phyloP scores from a whole-genome alignment of 768 basidiomycete species.

The Tylopilus plumbeoviolaceoides region DNA sequence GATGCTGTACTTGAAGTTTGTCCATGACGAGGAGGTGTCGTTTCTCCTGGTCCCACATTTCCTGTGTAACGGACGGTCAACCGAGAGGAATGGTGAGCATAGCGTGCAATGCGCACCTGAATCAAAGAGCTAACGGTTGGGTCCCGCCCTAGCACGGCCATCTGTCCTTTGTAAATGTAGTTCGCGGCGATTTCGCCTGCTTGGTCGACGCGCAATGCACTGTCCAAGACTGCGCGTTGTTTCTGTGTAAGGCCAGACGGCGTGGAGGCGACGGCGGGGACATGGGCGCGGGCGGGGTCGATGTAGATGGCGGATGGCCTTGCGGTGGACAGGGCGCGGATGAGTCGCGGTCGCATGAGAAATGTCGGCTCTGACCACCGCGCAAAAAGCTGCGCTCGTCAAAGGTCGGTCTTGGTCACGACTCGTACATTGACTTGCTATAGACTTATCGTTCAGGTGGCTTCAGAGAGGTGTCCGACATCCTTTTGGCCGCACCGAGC shows the following conservation, averaged over 20 bases:
- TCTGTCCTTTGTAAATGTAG: constrained; percentile 90
- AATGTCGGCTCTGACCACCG: constrained; percentile 25
- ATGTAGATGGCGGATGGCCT: constrained; percentile 50
- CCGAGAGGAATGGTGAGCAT: not conserved
- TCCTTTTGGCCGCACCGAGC: constrained; percentile 44
- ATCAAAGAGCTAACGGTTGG: constrained; percentile 57
- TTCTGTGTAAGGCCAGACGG: constrained; percentile 47
- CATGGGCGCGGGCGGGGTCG: constrained; percentile 31
- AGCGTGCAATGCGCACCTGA: constrained; percentile 48
- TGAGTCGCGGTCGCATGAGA: constrained; percentile 14
- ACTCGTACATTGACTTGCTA: not conserved
- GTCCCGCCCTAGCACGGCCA: constrained; percentile 65
- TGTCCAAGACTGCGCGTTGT: constrained; percentile 52
- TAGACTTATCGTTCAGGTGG: constrained; percentile 38
- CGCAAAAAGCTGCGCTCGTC: constrained; percentile 34
- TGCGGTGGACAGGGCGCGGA: constrained; percentile 16
- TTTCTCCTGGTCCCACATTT: constrained; percentile 97
- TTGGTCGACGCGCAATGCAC: constrained; percentile 86
- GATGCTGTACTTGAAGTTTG: constrained; percentile 78
- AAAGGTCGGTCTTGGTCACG: constrained; percentile 30
- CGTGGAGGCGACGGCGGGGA: constrained; percentile 48
- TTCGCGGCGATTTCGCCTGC: constrained; percentile 96
- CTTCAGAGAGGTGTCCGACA: constrained; percentile 43
- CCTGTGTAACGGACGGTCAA: constrained; percentile 42
- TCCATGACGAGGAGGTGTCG: constrained; percentile 88